Percentiles rank a stretch among this genome's conserved stretches.
Evolutionary conservation across 2,329 filamentous ascomycete genomes (phyloP).

Genomic region (Pyricularia grisea): DNA sequence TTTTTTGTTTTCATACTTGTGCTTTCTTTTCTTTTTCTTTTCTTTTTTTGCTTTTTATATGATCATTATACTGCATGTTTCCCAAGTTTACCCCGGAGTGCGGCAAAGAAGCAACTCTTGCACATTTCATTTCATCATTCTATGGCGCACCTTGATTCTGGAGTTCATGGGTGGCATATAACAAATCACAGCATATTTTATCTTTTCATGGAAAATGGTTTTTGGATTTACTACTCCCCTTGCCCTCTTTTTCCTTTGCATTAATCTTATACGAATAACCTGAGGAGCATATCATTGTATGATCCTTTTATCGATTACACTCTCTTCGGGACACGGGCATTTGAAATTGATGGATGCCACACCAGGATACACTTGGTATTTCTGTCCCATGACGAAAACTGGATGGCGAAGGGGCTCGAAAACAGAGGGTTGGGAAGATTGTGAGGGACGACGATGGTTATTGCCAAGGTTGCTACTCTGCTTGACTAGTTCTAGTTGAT

Average conservation of each 20-base stretch:
- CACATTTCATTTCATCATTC: not conserved
- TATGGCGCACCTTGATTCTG: not conserved
- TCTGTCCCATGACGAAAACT: not conserved
- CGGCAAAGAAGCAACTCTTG: not conserved
- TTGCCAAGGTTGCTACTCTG: not conserved
- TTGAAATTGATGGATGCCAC: not conserved
- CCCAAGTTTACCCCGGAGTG: not conserved
- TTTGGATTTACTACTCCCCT: not conserved
- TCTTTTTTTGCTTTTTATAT: conserved; percentile 3
- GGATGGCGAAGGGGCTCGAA: not conserved
- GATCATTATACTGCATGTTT: not conserved
- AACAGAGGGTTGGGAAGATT: not conserved
- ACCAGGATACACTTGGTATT: not conserved
- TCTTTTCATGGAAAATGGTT: not conserved
- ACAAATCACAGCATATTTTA: not conserved
- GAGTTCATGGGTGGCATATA: not conserved
- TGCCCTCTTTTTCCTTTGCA: not conserved
- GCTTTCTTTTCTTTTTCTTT: conserved; percentile 6
- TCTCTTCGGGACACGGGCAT: not conserved
- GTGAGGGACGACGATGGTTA: not conserved
- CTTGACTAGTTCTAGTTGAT: not conserved
- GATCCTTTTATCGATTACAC: not conserved
- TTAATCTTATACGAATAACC: not conserved
- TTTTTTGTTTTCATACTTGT: conserved; percentile 1
- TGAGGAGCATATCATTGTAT: not conserved